phyloP scores from a whole-genome alignment of 1,284 basidiomycete species.

The Mycena citricolor region DNA sequence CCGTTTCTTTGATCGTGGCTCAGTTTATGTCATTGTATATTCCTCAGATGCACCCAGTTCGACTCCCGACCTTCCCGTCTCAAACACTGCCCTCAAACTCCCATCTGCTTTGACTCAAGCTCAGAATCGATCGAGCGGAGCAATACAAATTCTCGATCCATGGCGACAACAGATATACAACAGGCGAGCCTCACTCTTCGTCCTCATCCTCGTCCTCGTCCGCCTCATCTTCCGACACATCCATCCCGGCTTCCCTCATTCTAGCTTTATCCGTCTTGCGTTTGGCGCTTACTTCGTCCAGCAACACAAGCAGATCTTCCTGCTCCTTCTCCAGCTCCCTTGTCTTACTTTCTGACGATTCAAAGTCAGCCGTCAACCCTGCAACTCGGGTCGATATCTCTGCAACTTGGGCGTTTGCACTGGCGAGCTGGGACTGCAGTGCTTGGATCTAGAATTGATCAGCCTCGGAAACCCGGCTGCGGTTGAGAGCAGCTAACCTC shows the following conservation, averaged over 20 bases:
- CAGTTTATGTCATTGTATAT: too few species aligned
- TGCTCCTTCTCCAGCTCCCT: slow-evolving; percentile 91
- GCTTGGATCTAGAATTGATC: slow-evolving; percentile 13
- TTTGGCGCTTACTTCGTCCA: slow-evolving; percentile 91
- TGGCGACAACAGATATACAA: too few species aligned
- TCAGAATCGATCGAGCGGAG: too few species aligned
- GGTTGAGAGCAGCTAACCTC: slow-evolving; percentile 29
- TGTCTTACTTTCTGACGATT: slow-evolving; percentile 59
- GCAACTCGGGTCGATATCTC: too few species aligned
- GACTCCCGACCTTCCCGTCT: too few species aligned
- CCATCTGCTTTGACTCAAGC: too few species aligned
- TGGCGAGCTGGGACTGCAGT: slow-evolving; percentile 15
- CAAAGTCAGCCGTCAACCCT: slow-evolving; percentile 44
- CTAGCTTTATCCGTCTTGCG: slow-evolving; percentile 78
- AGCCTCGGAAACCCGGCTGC: not conserved
- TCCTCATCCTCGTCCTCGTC: slow-evolving; percentile 72
- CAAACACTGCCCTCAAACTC: too few species aligned
- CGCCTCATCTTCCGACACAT: slow-evolving; percentile 90
- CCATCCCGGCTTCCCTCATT: slow-evolving; percentile 73
- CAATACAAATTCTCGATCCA: too few species aligned
- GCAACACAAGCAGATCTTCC: slow-evolving; percentile 88
- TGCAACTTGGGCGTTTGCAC: slow-evolving; percentile 31
- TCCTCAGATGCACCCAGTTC: too few species aligned
- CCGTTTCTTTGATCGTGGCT: too few species aligned
- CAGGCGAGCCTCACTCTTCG: too few species aligned